A percentile compares a stretch with the other conserved stretches of the same genome.
These are phyloP conservation scores for Pachysandra terminalis DNA, from an alignment of 164 flowering plant species.

Conservation along the genomic window DNA sequence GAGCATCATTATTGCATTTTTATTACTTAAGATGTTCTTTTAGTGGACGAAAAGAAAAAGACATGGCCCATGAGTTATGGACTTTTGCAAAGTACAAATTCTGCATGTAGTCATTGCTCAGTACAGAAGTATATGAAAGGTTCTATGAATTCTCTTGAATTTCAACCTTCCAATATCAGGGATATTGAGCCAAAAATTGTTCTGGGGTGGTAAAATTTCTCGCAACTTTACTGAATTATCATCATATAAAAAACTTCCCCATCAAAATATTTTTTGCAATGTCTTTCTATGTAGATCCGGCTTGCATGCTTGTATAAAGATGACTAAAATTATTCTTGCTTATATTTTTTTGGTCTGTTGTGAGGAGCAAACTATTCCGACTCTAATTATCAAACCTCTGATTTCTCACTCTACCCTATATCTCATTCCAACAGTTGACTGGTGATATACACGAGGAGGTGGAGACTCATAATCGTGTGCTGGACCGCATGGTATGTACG, in stretches of 20 bases:
- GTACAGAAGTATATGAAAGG: neutral
- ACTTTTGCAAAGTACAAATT: too few relatives aligned
- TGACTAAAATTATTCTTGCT: neutral
- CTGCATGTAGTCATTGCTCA: too few relatives aligned
- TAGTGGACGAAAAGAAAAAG: too few relatives aligned
- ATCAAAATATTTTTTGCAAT: neutral
- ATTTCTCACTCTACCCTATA: too few relatives aligned
- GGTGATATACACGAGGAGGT: conserved; percentile 93
- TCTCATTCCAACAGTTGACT: conserved; percentile 48
- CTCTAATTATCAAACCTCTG: neutral
- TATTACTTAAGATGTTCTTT: too few relatives aligned
- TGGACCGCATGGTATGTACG: conserved; percentile 69
- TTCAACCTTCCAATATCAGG: neutral
- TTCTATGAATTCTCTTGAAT: neutral
- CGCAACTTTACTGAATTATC: neutral
- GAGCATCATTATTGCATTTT: too few relatives aligned
- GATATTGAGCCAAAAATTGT: neutral
- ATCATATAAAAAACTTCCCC: neutral
- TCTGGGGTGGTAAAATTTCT: neutral
- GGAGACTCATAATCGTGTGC: conserved; percentile 69
- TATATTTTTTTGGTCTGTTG: neutral
- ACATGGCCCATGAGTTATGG: too few relatives aligned
- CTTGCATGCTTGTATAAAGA: neutral
- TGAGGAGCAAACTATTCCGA: neutral
- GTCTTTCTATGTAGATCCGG: neutral